Base-by-base conservation (phyloP, 2,329 filamentous ascomycete species). In the Venturia effusa region DNA sequence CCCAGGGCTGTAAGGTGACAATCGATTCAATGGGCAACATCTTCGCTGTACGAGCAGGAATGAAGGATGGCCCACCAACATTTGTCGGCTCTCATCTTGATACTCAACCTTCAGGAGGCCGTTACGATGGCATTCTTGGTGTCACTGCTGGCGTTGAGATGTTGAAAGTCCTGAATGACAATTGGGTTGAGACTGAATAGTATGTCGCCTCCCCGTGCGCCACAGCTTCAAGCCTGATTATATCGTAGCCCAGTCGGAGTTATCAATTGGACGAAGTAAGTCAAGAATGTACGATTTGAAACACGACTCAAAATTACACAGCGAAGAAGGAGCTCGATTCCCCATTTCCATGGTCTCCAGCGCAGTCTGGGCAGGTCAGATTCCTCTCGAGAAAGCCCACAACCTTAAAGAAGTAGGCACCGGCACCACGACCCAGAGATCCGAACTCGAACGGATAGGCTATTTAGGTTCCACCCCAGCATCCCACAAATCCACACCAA, bases 1-100 rank as follows among this genome's bases (percentile, higher is more conserved):
- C 76, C 0, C 76, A 92, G 0, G 88, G 86, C 11, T 93, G 89
- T 72, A 79, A 80, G 3, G 79, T 89, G 8, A 86, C 81, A 0
- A 74, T 90, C 1, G 90, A 94, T 71, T 78, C 83, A 32, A 92
- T 93, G 84, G 89, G 89, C 24, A 94, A 93, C 68, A 88, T 88
- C 66, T 94, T 93, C 71, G 88, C 89, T 0, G 79, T 90, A 3
- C 81, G 87, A 2, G 82, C 85, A 3, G 89, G 89, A 0, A 76
- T 81, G 61, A 76, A 79, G 22, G 78, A 83, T 32, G 82, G 83
- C 1, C 79, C 84, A 10, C 82, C 88, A 0, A 88, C 86, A 1
- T 89, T 85, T 66, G 87, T 84, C 34, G 88, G 88, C 1, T 88
- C 84, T 7, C 88, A 92, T 72, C 71, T 82, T 4, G 80, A 83